Base-by-base conservation (phyloP, 805 yeast species). In the Helenozyma baotianmanensis region DNA sequence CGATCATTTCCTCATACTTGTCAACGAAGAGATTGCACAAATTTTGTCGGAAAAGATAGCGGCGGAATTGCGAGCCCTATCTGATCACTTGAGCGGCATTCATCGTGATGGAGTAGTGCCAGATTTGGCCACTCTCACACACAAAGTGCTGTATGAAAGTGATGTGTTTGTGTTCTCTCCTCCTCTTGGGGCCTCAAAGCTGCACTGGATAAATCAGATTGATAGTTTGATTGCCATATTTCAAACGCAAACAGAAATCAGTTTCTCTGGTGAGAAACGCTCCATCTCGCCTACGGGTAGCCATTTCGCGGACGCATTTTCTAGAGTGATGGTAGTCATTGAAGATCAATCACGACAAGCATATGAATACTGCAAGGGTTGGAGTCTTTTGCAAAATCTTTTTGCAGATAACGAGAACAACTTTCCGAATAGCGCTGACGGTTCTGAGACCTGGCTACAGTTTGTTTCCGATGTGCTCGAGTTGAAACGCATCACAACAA, bases 371-470 rank as follows among this genome's bases (percentile, higher is more conserved):
- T 23, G 26, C 13, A 14, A 11, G 1, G 58, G 61, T 12, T 84
- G 94, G 94, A 45, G 49, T 2, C 57, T 55, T 14, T 61, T 80
- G 17, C 82, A 79, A 12, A 19, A 14, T 8, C 21, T 34, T 8
- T 15, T 34, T n/a, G 9, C 23, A 2, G 31, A 25, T 6, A 25
- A 23, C 10, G 27, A 17, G 9, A n/a, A 15, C 9, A 14, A 15
- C 3, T 33, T 24, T 6, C 14, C 29, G 6, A 32, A 23, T 6
- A 12, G 8, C 32, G 29, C 77, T 11, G 38, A 35, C 0, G 31
- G 43, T 5, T 80, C 78, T 9, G 36, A 37, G 0, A 33, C 40
- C 4, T 83, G 92, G 90, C 46, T 74, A 17, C 51, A 55, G 1
- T 44, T 68, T 1, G 51, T 78, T 14, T 50, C 56, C 1, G 73